These are phyloP conservation scores for Pseudocohnilembus persalinus DNA, from an alignment of 169 alveolate species.

Conservation along the genomic window DNA sequence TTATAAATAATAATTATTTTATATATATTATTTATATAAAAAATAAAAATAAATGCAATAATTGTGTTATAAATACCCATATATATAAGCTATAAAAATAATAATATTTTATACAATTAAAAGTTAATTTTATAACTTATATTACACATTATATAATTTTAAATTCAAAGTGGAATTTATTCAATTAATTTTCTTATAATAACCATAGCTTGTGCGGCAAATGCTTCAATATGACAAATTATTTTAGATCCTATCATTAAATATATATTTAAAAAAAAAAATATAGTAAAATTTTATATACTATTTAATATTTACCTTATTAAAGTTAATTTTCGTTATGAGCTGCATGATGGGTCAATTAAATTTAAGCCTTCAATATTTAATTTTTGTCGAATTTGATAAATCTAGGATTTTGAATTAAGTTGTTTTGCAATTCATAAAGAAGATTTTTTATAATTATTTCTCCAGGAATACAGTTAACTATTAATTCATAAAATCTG, in stretches of 20 bases:
- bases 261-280: no score
- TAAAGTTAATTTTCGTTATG: constrained; percentile 52
- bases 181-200: background rate
- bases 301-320: constrained; percentile 40
- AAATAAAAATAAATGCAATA: no score
- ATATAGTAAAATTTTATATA: no score
- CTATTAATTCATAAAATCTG: constrained; percentile 71
- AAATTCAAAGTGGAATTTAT: background rate
- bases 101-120: no score
- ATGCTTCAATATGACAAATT: background rate
- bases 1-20: no score
- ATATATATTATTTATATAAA: no score
- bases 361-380: constrained; percentile 8
- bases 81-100: no score
- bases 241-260: background rate
- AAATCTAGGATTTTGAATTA: constrained; percentile 1
- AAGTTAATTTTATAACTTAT: no score
- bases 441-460: constrained; percentile 58
- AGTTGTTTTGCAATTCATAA: constrained; percentile 42
- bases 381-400: background rate
- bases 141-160: background rate
- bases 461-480: constrained; percentile 80
- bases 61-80: no score
- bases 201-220: background rate
- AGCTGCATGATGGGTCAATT: constrained; percentile 53